phyloP scores from a whole-genome alignment of 75 land plant species.

The Larix kaempferi region DNA sequence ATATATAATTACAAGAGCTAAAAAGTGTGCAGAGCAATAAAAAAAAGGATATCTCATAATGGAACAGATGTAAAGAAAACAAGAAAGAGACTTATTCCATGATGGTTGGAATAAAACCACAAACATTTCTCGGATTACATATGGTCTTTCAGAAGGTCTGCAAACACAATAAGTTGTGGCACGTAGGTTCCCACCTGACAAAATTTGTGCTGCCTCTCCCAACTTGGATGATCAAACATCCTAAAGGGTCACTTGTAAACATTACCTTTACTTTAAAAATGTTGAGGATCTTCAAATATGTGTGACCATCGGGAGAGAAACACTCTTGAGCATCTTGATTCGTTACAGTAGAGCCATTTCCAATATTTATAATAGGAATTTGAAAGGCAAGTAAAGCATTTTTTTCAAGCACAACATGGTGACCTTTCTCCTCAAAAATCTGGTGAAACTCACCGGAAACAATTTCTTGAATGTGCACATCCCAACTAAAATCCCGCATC shows the following conservation, averaged over 20 bases:
- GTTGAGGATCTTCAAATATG: slow-evolving; percentile 59
- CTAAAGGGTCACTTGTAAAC: slow-evolving; percentile 47
- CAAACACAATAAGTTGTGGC: slow-evolving; percentile 84
- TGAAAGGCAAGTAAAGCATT: background rate
- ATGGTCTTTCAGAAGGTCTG: slow-evolving; percentile 33
- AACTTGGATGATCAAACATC: slow-evolving; percentile 81
- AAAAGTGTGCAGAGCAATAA: too few relatives aligned
- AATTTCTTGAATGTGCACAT: too few relatives aligned
- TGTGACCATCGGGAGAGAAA: slow-evolving; percentile 49
- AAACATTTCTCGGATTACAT: slow-evolving; percentile 85
- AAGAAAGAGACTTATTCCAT: slow-evolving; percentile 57
- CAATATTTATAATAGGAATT: background rate
- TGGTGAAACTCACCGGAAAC: background rate
- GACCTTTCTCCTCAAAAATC: slow-evolving; percentile 1
- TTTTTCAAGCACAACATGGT: background rate
- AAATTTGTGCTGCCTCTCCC: slow-evolving; percentile 96
- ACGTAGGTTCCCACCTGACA: slow-evolving; percentile 75
- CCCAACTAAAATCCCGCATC: too few relatives aligned
- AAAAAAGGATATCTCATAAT: background rate
- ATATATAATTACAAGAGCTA: too few relatives aligned
- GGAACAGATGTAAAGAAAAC: background rate
- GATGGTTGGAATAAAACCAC: slow-evolving; percentile 95
- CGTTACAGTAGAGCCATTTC: background rate
- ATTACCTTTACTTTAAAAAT: slow-evolving; percentile 28
- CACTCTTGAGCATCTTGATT: slow-evolving; percentile 26